phyloP scores from a whole-genome alignment of 805 yeast genomes.

The Zygosaccharomyces rouxii region DNA sequence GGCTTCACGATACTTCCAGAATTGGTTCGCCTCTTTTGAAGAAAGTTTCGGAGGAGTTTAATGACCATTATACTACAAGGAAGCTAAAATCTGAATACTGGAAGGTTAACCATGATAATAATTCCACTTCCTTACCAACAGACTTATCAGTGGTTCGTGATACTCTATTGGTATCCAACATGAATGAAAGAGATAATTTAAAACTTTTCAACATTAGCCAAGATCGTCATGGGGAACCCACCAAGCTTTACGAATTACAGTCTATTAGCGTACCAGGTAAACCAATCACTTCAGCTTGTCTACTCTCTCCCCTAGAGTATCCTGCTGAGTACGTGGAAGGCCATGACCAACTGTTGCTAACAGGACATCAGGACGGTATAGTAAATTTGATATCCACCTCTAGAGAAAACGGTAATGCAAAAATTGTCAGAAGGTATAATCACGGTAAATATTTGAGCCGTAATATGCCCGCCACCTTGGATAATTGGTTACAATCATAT shows the following conservation, averaged over 20 bases:
- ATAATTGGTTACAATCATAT: constrained; percentile 14
- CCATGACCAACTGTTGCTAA: constrained; percentile 36
- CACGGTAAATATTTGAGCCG: constrained; percentile 60
- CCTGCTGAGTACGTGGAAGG: constrained; percentile 12
- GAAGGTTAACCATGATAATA: constrained; percentile 12
- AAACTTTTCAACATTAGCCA: constrained; percentile 16
- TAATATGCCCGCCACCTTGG: constrained; percentile 15
- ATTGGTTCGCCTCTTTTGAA: constrained; percentile 25
- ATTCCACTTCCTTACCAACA: constrained; percentile 9
- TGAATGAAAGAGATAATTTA: constrained; percentile 16
- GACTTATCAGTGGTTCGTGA: constrained; percentile 16
- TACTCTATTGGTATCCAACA: constrained; percentile 19
- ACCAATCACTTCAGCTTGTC: constrained; percentile 16
- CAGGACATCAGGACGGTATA: constrained; percentile 75
- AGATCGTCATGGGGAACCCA: neutral
- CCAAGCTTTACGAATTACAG: constrained; percentile 21
- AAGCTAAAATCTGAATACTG: constrained; percentile 29
- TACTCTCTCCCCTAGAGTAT: constrained; percentile 13
- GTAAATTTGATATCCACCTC: constrained; percentile 65
- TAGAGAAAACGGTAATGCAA: constrained; percentile 51
- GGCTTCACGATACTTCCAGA: constrained; percentile 22
- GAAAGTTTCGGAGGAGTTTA: constrained; percentile 28
- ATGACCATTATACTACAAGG: constrained; percentile 27
- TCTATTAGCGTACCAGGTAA: constrained; percentile 26
- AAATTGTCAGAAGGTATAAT: constrained; percentile 71